A percentile compares a stretch with the other conserved stretches of the same genome.
phyloP scores from a whole-genome alignment of 2,329 filamentous ascomycete genomes.

The Pseudogymnoascus sp. region DNA sequence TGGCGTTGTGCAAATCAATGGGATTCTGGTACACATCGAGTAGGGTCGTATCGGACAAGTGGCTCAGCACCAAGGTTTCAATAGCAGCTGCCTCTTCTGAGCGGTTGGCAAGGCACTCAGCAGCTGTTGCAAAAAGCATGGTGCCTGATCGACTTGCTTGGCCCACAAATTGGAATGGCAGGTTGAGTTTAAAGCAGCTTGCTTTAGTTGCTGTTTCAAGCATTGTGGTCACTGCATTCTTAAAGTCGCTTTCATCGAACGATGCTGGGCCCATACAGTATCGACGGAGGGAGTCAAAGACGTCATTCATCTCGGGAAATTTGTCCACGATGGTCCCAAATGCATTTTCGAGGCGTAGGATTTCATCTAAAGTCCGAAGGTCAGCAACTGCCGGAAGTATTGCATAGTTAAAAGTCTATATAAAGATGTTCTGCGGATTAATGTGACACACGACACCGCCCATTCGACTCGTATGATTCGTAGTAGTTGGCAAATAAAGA shows the following conservation, averaged over 20 bases:
- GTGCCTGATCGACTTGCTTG: slow-evolving; percentile 40
- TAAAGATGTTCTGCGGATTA: neutral
- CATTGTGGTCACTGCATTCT: slow-evolving; percentile 34
- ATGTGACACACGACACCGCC: neutral
- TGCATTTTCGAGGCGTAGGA: slow-evolving; percentile 39
- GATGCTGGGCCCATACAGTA: slow-evolving; percentile 43
- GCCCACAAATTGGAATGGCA: slow-evolving; percentile 45
- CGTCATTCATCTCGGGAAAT: slow-evolving; percentile 38
- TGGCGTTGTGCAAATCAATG: slow-evolving; percentile 43
- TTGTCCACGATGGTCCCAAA: slow-evolving; percentile 34
- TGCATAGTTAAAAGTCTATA: neutral
- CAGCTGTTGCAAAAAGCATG: slow-evolving; percentile 45
- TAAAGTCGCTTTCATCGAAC: slow-evolving; percentile 45
- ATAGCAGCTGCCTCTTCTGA: slow-evolving; percentile 38
- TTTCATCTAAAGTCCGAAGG: slow-evolving; percentile 35
- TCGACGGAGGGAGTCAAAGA: slow-evolving; percentile 37
- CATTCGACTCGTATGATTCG: neutral
- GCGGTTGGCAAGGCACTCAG: slow-evolving; percentile 41
- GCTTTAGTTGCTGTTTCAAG: slow-evolving; percentile 40
- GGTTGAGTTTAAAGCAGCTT: slow-evolving; percentile 39
- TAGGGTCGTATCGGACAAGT: slow-evolving; percentile 42
- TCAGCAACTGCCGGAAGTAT: neutral
- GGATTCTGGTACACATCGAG: slow-evolving; percentile 45
- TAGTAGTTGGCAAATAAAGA: neutral
- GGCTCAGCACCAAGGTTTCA: slow-evolving; percentile 43